Conservation (phyloP, 1,284 basidiomycete genomes). For the Puccinia coronata region DNA sequence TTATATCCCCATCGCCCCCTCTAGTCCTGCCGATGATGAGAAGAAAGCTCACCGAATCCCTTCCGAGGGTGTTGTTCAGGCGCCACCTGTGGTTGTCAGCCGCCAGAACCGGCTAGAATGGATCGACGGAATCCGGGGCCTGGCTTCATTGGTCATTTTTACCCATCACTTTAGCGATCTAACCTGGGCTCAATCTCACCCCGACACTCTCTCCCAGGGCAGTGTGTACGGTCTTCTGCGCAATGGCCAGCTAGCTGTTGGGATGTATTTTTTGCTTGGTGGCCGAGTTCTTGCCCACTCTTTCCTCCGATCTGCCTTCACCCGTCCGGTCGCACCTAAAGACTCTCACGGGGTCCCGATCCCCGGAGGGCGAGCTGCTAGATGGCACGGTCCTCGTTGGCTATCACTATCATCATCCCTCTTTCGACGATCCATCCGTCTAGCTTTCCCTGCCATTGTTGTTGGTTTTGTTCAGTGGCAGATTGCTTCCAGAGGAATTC, state of each 20-base stretch:
- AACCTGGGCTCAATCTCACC: conserved; percentile 58
- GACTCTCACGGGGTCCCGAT: conserved; percentile 57
- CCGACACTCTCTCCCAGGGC: conserved; percentile 57
- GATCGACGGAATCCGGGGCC: conserved; percentile 60
- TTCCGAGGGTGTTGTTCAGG: conserved; percentile 35
- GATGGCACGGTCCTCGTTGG: conserved; percentile 53
- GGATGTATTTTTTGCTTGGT: conserved; percentile 59
- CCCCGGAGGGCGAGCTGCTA: conserved; percentile 54
- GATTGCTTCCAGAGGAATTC: conserved; percentile 54
- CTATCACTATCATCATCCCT: conserved; percentile 58
- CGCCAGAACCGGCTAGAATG: conserved; percentile 59
- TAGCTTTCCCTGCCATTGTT: conserved; percentile 59
- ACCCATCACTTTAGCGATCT: conserved; percentile 60
- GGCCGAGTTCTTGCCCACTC: conserved; percentile 60
- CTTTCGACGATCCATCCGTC: conserved; percentile 59
- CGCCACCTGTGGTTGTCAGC: conserved; percentile 55
- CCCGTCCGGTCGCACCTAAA: conserved; percentile 56
- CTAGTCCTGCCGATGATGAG: conserved; percentile 54
- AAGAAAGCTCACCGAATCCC: conserved; percentile 50
- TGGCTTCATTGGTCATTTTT: conserved; percentile 60
- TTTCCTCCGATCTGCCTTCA: conserved; percentile 58
- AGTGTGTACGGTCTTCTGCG: conserved; percentile 56
- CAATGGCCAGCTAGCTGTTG: conserved; percentile 58
- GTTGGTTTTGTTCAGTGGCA: conserved; percentile 60
- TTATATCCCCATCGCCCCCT: conserved; percentile 53